Evolutionary conservation across 1,139 yeast genomes (phyloP).

Genomic region (Saccharomycopsis crataegensis): DNA sequence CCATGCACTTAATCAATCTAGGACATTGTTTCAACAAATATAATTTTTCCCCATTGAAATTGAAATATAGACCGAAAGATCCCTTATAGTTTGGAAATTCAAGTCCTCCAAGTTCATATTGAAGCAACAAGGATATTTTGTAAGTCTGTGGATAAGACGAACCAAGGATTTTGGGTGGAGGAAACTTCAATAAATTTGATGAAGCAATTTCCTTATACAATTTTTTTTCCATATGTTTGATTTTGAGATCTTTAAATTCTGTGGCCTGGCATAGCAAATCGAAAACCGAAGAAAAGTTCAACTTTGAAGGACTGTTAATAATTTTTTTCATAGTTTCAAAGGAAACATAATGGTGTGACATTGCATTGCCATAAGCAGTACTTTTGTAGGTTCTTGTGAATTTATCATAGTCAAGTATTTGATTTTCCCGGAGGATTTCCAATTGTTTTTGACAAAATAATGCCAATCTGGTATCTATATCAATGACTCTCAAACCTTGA

Average conservation of each 20-base stretch:
- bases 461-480: constrained; percentile 27
- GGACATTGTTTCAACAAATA: constrained; percentile 34
- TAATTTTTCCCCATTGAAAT: constrained; percentile 37
- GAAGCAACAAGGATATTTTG: constrained; percentile 35
- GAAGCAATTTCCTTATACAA: constrained; percentile 36
- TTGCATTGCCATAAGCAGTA: constrained; percentile 37
- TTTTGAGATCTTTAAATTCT: constrained; percentile 34
- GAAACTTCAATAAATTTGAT: constrained; percentile 32
- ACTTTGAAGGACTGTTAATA: constrained; percentile 22
- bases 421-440: constrained; percentile 26
- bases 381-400: constrained; percentile 22
- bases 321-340: constrained; percentile 37
- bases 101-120: constrained; percentile 41
- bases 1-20: constrained; percentile 36
- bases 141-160: constrained; percentile 23
- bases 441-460: constrained; percentile 30
- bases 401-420: constrained; percentile 25
- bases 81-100: constrained; percentile 38
- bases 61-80: constrained; percentile 31
- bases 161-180: constrained; percentile 25
- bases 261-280: constrained; percentile 28
- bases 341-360: constrained; percentile 40
- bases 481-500: constrained; percentile 20
- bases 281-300: constrained; percentile 26
- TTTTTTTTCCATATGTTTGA: constrained; percentile 38